Conservation (phyloP, 495 filamentous ascomycete species). For the Aspergillus homomorphus region DNA sequence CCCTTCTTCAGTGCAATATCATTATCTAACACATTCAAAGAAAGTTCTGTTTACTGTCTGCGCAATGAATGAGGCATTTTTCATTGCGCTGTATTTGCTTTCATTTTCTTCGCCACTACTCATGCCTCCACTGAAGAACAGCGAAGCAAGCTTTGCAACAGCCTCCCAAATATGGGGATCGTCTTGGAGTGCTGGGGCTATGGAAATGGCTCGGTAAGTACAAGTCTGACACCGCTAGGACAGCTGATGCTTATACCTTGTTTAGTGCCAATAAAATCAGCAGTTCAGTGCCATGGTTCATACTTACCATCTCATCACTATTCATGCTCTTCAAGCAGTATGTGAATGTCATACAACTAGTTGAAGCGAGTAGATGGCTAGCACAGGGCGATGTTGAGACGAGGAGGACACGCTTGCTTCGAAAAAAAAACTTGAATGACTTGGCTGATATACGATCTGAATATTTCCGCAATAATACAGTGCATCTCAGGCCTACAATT, state of each 20-base stretch:
- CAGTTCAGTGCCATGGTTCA: constrained; percentile 77
- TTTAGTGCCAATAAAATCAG: constrained; percentile 95
- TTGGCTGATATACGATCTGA: no score
- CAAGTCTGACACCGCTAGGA: no score
- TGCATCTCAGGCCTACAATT: no score
- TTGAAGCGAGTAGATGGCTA: constrained; percentile 89
- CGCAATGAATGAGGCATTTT: constrained; percentile 88
- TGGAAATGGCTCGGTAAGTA: constrained; percentile 87
- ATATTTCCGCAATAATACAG: no score
- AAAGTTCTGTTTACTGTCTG: constrained; percentile 89
- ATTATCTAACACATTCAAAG: constrained; percentile 48
- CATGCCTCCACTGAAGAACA: constrained; percentile 78
- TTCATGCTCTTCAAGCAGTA: constrained; percentile 89
- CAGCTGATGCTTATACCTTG: no score
- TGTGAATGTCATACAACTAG: constrained; percentile 89
- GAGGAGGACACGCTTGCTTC: constrained; percentile 23
- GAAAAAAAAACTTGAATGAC: constrained; percentile 33
- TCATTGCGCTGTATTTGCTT: constrained; percentile 95
- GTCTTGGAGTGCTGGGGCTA: constrained; percentile 86
- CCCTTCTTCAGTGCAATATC: not conserved
- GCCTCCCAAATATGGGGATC: constrained; percentile 42
- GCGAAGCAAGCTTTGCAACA: no score
- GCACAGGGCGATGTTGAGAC: constrained; percentile 72
- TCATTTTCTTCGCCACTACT: constrained; percentile 88
- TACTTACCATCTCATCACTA: constrained; percentile 73